Base-by-base conservation (phyloP, 2,329 filamentous ascomycete genomes). In the Sclerotinia subarctica region DNA sequence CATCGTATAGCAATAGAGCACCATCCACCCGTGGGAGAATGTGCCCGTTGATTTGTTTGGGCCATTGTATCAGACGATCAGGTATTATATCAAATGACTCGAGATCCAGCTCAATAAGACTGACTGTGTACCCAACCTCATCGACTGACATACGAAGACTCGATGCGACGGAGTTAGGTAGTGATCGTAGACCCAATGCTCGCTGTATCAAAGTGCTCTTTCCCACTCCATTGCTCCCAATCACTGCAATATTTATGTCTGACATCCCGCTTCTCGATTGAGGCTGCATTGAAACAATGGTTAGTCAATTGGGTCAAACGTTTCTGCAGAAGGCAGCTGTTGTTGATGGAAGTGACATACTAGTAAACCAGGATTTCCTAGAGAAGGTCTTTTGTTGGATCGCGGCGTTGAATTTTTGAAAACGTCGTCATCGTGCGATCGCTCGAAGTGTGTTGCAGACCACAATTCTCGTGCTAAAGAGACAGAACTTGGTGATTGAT, bases 1-100 rank as follows among this genome's bases (percentile, higher is more conserved):
- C 90, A 83, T 97, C 92, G 82, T 97, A 97, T 60, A 98, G 82
- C 69, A 94, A 86, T 73, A 97, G 81, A 57, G 91, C 93, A 26
- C 91, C 94, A 75, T 98, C 92, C 75, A 97, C 86, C 52, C 84
- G 85, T 62, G 93, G 92, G 69, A 92, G 84, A 70, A 89, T 86
- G 71, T 88, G 84, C 69, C 92, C 91, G 76, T 90, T 85, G 73
- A 89, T 85, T 75, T 89, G 86, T 73, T 86, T 88, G 17, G 87
- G 88, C 88, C 88, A 90, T 77, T 86, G 83, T 69, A 90, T 86
- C 67, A 85, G 84, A 70, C 85, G 83, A 67, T 81, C 79, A 32
- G 85, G 83, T 71, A 83, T 82, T 70, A 89, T 80, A 74, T 89
- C 86, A 75, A 90, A 88, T 72, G 83, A 85, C 74, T 89, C 86